Evolutionary conservation across 1,284 basidiomycete genomes (phyloP), one percentile per base, ranked within the genome.

Genomic region (Rhodotorula sp.): DNA sequence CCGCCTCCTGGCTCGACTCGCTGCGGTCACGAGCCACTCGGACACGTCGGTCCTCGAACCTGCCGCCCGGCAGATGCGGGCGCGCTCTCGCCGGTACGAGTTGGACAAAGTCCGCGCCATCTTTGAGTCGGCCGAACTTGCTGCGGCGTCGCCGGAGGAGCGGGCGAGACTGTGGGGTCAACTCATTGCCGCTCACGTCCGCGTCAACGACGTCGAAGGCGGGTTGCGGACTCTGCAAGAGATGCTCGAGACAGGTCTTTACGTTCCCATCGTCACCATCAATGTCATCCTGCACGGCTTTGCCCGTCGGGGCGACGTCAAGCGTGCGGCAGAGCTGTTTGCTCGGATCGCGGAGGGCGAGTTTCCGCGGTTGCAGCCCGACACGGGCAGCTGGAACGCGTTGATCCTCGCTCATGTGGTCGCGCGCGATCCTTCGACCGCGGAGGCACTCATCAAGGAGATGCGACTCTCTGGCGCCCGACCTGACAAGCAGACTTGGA

Each of bases 361-460:
- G 6, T 77, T 86, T 67, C 75, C 82, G 4, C 83, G 84, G 5
- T 71, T 88, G 24, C 62, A 76, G 46, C 88, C 88, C 0, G 84
- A 86, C 65, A 77, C 76, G 8, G 81, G 84, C 62, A 84, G 87
- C 15, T 95, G 90, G 80, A 89, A 88, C 33, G 85, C 84, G 15
- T 82, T 95, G 64, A 86, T 96, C 75, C 82, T 86, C 22, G 82
- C 88, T 63, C 87, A 93, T 57, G 87, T 88, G 4, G 82, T 84
- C 61, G 84, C 86, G 44, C 84, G 84, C 65, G 90, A 97, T 78
- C 83, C 87, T 1, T 80, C 85, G 6, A 86, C 86, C 22, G 91
- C 91, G 0, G 87, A 89, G 72, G 82, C 83, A 7, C 81, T 92
- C 49, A 90, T 89, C 81, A 83, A 86, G 76, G 85, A 84, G 54